Conservation (phyloP, 768 basidiomycete species). For the Dentipellis fragilis region DNA sequence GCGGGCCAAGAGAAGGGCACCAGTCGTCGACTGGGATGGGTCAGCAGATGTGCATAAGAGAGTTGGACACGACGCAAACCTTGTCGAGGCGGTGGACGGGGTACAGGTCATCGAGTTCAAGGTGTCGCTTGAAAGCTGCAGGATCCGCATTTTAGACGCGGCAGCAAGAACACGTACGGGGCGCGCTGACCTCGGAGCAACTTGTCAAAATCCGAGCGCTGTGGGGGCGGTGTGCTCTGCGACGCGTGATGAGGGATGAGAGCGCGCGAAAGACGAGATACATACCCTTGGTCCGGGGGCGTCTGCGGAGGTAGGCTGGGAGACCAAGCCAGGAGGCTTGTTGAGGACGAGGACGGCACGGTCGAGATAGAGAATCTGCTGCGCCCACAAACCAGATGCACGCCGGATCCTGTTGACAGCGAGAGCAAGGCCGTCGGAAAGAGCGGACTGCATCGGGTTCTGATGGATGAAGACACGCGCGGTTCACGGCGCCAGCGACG, state of each 20-base stretch:
- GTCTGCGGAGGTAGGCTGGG: neutral
- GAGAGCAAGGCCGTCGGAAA: neutral
- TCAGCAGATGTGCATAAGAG: neutral
- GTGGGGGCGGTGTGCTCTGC: too few relatives aligned
- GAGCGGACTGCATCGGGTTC: too few relatives aligned
- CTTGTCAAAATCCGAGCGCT: neutral
- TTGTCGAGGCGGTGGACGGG: slow-evolving; percentile 15
- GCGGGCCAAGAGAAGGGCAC: slow-evolving; percentile 10
- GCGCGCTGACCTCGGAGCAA: neutral
- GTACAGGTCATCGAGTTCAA: neutral
- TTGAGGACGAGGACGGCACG: slow-evolving; percentile 12
- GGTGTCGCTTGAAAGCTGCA: slow-evolving; percentile 4
- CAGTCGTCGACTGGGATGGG: slow-evolving; percentile 8
- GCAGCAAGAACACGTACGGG: neutral
- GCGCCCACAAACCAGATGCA: neutral
- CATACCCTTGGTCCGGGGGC: too few relatives aligned
- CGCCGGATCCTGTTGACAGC: neutral
- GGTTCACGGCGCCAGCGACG: neutral
- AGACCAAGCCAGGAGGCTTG: slow-evolving; percentile 13
- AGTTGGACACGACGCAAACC: slow-evolving; percentile 1
- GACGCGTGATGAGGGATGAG: too few relatives aligned
- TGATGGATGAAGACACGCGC: too few relatives aligned
- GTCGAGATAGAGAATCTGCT: slow-evolving; percentile 9
- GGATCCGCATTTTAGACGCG: neutral
- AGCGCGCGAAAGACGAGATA: too few relatives aligned